phyloP scores from a whole-genome alignment of 257 asterid species.

The Capsicum rhomboideum region DNA sequence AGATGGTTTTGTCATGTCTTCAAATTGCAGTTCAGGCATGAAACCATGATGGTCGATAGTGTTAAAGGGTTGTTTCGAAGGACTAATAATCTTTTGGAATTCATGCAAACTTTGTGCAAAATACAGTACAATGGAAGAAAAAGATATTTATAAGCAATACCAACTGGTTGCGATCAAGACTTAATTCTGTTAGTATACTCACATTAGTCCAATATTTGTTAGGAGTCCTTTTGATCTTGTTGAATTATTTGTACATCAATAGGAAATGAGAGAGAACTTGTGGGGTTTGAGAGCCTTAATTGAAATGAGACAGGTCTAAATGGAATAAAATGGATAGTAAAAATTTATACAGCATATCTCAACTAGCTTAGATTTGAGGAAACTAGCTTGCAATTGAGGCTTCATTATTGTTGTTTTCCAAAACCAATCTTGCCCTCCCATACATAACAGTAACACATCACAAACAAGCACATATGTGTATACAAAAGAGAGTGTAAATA shows the following conservation, averaged over 20 bases:
- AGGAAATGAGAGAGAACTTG: neutral
- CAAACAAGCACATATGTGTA: neutral
- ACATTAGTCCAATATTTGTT: neutral
- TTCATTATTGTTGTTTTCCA: neutral
- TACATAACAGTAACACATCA: neutral
- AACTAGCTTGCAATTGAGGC: neutral
- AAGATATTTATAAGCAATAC: neutral
- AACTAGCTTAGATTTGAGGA: neutral
- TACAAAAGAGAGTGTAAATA: neutral
- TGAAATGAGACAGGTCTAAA: neutral
- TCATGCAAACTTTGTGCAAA: neutral
- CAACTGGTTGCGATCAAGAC: neutral
- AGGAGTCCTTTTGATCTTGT: neutral
- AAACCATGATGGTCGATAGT: neutral
- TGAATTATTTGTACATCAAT: neutral
- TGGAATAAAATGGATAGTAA: neutral
- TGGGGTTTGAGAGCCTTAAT: neutral
- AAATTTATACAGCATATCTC: neutral
- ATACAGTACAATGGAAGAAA: neutral
- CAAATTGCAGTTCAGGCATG: neutral
- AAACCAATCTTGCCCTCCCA: neutral
- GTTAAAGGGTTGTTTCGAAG: neutral
- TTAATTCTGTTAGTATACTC: neutral
- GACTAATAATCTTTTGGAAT: neutral
- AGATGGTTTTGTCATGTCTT: neutral